phyloP scores from a whole-genome alignment of 2,329 filamentous ascomycete genomes.

The Trichoderma koningiopsis region DNA sequence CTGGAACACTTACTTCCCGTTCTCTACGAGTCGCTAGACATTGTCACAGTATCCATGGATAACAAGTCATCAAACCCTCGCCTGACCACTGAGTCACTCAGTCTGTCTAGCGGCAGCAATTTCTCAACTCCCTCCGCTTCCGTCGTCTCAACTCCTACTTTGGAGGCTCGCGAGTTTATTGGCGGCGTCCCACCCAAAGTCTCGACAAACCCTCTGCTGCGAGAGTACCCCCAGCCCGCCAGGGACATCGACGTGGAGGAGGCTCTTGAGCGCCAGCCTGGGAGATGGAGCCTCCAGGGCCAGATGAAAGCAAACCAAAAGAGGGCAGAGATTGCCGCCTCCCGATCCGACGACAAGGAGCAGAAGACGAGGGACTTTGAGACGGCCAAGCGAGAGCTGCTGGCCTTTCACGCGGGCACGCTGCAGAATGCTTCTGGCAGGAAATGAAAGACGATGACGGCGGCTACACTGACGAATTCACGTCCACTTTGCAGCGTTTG shows the following conservation, averaged over 20 bases:
- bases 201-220: slow-evolving; percentile 36
- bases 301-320: slow-evolving; percentile 40
- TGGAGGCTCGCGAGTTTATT: slow-evolving; percentile 20
- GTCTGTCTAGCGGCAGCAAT: slow-evolving; percentile 12
- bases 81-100: slow-evolving; percentile 17
- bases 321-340: slow-evolving; percentile 30
- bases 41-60: slow-evolving; percentile 1
- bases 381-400: slow-evolving; percentile 51
- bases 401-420: slow-evolving; percentile 40
- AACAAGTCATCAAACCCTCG: neutral
- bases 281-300: slow-evolving; percentile 45
- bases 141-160: slow-evolving; percentile 15
- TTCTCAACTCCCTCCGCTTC: slow-evolving; percentile 17
- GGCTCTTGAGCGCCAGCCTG: slow-evolving; percentile 48
- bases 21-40: neutral
- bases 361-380: slow-evolving; percentile 46
- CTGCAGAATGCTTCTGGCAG: slow-evolving; percentile 11
- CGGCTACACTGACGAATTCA: slow-evolving; percentile 10
- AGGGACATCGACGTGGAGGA: slow-evolving; percentile 46
- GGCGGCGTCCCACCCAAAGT: slow-evolving; percentile 6
- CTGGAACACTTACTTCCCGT: neutral
- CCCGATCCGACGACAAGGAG: slow-evolving; percentile 38
- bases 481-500: neutral
- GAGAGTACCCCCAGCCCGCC: slow-evolving; percentile 46
- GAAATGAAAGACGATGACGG: neutral